Conservation (phyloP, 805 yeast species). For the Kluyveromyces wickerhamii region DNA sequence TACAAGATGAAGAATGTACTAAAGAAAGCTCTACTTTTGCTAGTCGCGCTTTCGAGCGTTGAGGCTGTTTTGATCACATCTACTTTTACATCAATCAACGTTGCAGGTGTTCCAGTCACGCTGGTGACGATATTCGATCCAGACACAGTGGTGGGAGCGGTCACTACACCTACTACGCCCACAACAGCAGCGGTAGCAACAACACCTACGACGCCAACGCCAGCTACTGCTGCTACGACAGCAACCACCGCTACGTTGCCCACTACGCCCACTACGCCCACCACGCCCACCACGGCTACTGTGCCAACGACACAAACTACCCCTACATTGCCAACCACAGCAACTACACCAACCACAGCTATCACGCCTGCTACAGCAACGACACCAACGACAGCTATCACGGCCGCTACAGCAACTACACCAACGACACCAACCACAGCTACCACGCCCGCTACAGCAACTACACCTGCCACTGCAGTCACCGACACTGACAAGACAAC, state of each 20-base stretch:
- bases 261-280: constrained; percentile 10
- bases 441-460: constrained; percentile 12
- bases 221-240: constrained; percentile 3
- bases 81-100: constrained; percentile 4
- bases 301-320: constrained; percentile 11
- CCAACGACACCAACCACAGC: constrained; percentile 21
- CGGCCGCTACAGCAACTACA: constrained; percentile 21
- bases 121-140: constrained; percentile 2
- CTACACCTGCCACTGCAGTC: constrained; percentile 22
- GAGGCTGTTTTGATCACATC: constrained; percentile 4
- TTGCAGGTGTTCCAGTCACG: constrained; percentile 5
- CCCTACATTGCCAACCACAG: constrained; percentile 11
- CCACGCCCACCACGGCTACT: constrained; percentile 13
- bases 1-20: neutral
- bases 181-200: constrained; percentile 6
- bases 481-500: constrained; percentile 17
- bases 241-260: constrained; percentile 8
- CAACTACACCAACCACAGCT: constrained; percentile 10
- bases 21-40: constrained; percentile 5
- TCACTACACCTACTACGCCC: too few relatives aligned
- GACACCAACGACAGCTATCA: constrained; percentile 11
- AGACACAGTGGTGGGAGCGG: constrained; percentile 13
- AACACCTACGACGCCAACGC: constrained; percentile 8
- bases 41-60: constrained; percentile 2
- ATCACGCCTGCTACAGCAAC: constrained; percentile 13